Base-by-base conservation (phyloP, 768 basidiomycete species). In the Tulasnella sp. region DNA sequence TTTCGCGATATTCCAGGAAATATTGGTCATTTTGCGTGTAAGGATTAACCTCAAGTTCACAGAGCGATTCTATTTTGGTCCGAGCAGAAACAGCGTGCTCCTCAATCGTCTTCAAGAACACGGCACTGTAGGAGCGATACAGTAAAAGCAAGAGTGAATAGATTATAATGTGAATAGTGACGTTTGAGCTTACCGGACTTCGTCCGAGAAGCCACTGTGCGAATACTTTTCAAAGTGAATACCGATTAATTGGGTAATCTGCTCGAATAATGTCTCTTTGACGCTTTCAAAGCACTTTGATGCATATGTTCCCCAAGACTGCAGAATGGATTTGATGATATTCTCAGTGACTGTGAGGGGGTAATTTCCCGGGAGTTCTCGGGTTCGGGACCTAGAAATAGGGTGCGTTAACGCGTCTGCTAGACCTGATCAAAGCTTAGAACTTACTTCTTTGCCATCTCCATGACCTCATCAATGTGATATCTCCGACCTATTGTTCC, bases 331-430 rank as follows among this genome's bases (percentile, higher is more conserved):
- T n/a, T 19, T 20, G 41, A 54, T 55, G 34, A 47, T 28, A 19
- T 56, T 43, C 0, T 67, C 69, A 39, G 78, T 79, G 10, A 75
- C 59, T 0, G 77, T 76, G 12, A 69, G 71, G 0, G 79, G 76
- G 0, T 76, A 80, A 53, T 73, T 72, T 12, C 74, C 77, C 0
- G 81, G 81, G 0, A 85, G 70, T 57, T 85, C 82, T 2, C 83
- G 74, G 0, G 81, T 79, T 3, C 77, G 71, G 1, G 82, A 75
- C n/a, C 84, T 85, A 51, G 27, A 44, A 16, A 41, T 19, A 19
- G 24, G 31, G 4, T 7, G 12, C 0, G 16, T 12, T 53, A 5
- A 47, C 28, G 31, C 9, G 22, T 37, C 8, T 25, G 6, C 3
- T 16, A 12, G 2, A 7, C n/a, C 33, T 6, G 10, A 44, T 10